Base-by-base conservation (phyloP, 2,329 filamentous ascomycete genomes). In the Pseudogymnoascus sp. region DNA sequence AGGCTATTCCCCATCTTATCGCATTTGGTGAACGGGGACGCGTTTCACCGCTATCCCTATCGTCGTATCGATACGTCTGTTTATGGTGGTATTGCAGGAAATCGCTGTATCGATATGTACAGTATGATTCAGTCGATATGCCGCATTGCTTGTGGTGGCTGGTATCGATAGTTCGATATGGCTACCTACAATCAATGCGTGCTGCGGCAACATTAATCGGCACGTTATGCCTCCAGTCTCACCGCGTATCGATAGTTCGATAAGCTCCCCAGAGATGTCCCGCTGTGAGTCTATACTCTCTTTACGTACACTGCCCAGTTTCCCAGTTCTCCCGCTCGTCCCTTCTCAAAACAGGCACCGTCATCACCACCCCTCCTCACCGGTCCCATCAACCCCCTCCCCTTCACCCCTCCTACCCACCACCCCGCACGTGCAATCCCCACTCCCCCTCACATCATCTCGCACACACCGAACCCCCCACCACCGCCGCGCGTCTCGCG, bases 361-460 rank as follows among this genome's bases (percentile, higher is more conserved):
- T 54, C 25, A 54, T 54, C 48, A 54, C 25, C 25, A 54, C 48
- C 48, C 48, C 48, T 34, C 48, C 48, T 34, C 48, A 31, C 25
- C 48, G 48, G 48, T 31, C 48, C n/a, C 8, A 1, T 31, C 48
- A 31, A 16, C 11, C 14, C 25, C 48, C n/a, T 34, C 48, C 14
- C 7, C 48, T 28, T 8, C 21, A 6, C 23, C 21, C 43, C 43
- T 25, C 21, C 21, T n/a, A 54, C 45, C 45, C 45, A 54, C 45
- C 45, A 54, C 14, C 48, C 48, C 48, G 25, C 48, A 54, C 48
- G 48, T 54, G 48, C 48, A 54, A 54, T 6, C 48, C 48, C 25
- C 48, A 54, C 48, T 54, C 48, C 48, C 23, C 48, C 48, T 54
- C 48, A 54, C 25, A 54, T 54, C 48, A 54, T 54, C 48, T 54